These are phyloP conservation scores for Blumeria graminis DNA, from an alignment of 2,329 filamentous ascomycete species.

Conservation along the genomic window DNA sequence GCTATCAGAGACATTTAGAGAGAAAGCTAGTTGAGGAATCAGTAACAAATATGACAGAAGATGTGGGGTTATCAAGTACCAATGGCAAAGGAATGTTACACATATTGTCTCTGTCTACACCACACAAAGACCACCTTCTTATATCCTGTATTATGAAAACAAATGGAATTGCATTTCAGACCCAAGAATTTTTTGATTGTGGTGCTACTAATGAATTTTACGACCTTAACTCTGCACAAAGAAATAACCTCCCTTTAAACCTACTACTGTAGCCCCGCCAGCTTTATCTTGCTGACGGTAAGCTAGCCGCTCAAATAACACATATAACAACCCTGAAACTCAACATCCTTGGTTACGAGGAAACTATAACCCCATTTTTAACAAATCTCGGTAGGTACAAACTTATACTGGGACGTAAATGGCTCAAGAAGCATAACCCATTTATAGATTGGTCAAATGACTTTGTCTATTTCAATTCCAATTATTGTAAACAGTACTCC, in stretches of 20 bases:
- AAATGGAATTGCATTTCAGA: not conserved
- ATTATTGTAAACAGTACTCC: not conserved
- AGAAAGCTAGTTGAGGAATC: not conserved
- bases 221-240: conserved; percentile 1
- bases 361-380: not conserved
- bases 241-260: not conserved
- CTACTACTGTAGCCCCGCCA: not conserved
- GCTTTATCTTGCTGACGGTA: not conserved
- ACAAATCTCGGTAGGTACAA: not conserved
- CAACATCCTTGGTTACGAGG: not conserved
- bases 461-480: not conserved
- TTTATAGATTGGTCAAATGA: not conserved
- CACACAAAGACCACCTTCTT: conserved; percentile 1
- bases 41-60: not conserved
- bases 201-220: conserved; percentile 1
- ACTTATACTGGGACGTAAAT: not conserved
- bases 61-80: not conserved
- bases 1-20: not conserved
- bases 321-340: not conserved
- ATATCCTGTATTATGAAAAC: not conserved
- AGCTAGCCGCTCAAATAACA: not conserved
- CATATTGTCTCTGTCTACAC: conserved; percentile 1
- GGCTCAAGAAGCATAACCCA: not conserved
- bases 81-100: not conserved
- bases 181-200: conserved; percentile 1